Evolutionary conservation across 2,329 filamentous ascomycete genomes (phyloP).

Genomic region (Botrytis medusae): DNA sequence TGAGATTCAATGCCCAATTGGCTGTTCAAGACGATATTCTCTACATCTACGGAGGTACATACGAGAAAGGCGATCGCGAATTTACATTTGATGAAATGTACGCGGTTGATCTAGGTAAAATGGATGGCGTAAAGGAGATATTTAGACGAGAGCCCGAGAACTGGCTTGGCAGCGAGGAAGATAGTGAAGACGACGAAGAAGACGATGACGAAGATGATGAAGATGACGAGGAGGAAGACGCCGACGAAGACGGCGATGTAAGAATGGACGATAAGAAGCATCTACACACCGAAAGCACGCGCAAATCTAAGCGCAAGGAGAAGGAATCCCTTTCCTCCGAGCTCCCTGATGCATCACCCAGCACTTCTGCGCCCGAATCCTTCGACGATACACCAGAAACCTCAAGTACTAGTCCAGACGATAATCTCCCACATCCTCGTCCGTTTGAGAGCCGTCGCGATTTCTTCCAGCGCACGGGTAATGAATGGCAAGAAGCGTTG

Average conservation of each 20-base stretch:
- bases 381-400: conserved; percentile 53
- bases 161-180: conserved; percentile 71
- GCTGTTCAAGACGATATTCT: conserved; percentile 89
- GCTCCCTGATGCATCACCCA: background rate
- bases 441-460: conserved; percentile 83
- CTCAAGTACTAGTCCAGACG: conserved; percentile 30
- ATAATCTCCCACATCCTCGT: conserved; percentile 41
- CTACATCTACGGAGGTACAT: conserved; percentile 94
- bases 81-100: conserved; percentile 96
- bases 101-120: conserved; percentile 87
- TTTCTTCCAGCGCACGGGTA: conserved; percentile 85
- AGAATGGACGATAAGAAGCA: conserved; percentile 39
- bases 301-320: conserved; percentile 58
- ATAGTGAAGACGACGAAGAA: conserved; percentile 58
- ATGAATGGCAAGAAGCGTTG: conserved; percentile 86
- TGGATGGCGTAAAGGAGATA: conserved; percentile 90
- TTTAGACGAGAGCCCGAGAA: conserved; percentile 83
- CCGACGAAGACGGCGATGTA: conserved; percentile 49
- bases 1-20: conserved; percentile 86
- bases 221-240: conserved; percentile 48
- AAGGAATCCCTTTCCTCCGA: conserved; percentile 41
- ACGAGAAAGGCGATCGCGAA: conserved; percentile 90
- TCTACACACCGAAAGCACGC: conserved; percentile 47
- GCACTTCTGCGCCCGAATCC: conserved; percentile 44
- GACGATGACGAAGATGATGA: conserved; percentile 52